Percentiles rank a stretch among this genome's conserved stretches.
Conservation (phyloP, 2,329 filamentous ascomycete species). For the Neonectria ditissima region DNA sequence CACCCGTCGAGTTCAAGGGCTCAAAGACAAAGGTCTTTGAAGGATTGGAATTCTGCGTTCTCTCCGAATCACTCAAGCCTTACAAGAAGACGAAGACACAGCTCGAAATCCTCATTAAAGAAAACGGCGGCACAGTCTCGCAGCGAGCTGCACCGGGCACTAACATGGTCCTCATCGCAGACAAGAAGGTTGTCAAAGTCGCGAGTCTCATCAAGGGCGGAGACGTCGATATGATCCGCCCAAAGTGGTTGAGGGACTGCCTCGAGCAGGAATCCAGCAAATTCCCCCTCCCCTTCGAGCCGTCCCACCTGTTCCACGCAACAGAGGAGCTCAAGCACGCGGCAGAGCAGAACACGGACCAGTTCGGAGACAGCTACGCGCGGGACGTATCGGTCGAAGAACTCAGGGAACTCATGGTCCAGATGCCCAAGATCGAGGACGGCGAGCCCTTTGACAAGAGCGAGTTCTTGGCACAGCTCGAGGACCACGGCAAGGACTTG, state of each 20-base stretch:
- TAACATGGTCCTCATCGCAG: constrained; percentile 79
- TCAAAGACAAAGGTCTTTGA: constrained; percentile 76
- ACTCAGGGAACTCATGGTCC: constrained; percentile 63
- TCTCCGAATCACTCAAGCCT: constrained; percentile 79
- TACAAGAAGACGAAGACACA: constrained; percentile 81
- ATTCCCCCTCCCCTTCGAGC: constrained; percentile 72
- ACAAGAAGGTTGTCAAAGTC: constrained; percentile 84
- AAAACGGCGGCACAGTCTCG: constrained; percentile 82
- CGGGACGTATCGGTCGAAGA: constrained; percentile 75
- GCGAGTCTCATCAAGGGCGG: constrained; percentile 83
- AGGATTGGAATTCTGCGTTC: constrained; percentile 82
- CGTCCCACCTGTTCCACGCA: constrained; percentile 78
- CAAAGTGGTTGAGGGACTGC: constrained; percentile 87
- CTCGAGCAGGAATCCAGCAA: constrained; percentile 68
- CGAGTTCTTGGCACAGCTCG: constrained; percentile 66
- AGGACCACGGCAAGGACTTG: constrained; percentile 66
- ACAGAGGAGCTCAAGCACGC: constrained; percentile 65
- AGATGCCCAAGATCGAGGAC: constrained; percentile 64
- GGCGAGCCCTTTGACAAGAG: constrained; percentile 56
- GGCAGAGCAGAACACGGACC: constrained; percentile 75
- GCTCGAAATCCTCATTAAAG: constrained; percentile 84
- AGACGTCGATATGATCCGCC: constrained; percentile 78
- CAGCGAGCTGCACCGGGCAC: constrained; percentile 75
- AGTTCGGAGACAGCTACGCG: constrained; percentile 85
- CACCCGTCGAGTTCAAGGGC: constrained; percentile 60